Evolutionary conservation across 208 protist genomes (phyloP), one percentile per base, ranked within the genome.

Genomic region (Lotmaria passim): DNA sequence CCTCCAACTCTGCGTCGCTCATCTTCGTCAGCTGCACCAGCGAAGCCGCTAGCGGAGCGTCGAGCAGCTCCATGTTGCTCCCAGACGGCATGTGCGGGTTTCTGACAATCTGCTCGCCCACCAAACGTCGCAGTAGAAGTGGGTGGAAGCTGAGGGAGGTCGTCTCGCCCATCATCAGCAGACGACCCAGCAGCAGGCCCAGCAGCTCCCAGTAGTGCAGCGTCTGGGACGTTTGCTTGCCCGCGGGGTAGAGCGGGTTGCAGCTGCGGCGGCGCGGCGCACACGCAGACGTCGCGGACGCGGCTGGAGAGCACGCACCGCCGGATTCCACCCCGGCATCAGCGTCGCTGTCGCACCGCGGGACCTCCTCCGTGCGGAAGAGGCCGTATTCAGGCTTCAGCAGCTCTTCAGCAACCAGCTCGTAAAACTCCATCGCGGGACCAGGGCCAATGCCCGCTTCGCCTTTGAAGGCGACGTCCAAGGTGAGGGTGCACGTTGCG

Each of bases 381-480:
- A 93, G 81, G 19, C 73, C 65, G 23, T 78, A 65, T 30, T 68
- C 30, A 5, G 75, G 66, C 4, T 75, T 58, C 47, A 85, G 57
- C 33, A 97, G 53, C 38, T 72, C 56, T 38, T 69, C 73, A 0
- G 78, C 81, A 8, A 95, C 47, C 64, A 89, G 60, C 63, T 87
- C 83, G 53, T 86, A 94, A 56, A 94, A 93, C 69, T 94, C 86
- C 62, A 90, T 65, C 33, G 90, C 85, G 28, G 92, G 92, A 15
- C 92, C 92, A 23, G 74, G 77, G 46, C 92, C 92, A 48, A 90
- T 86, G 52, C 90, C 92, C 19, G 81, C 75, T 72, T 96, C 91
- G 30, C 83, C 87, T 28, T 79, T 69, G 74, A 95, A 96, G 24
- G 86, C 70, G 8, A 96, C 79, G 69, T 90, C 87, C 26, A 96